These are phyloP conservation scores for Pseudogymnoascus sp. DNA, from an alignment of 2,329 filamentous ascomycete species.

Conservation along the genomic window DNA sequence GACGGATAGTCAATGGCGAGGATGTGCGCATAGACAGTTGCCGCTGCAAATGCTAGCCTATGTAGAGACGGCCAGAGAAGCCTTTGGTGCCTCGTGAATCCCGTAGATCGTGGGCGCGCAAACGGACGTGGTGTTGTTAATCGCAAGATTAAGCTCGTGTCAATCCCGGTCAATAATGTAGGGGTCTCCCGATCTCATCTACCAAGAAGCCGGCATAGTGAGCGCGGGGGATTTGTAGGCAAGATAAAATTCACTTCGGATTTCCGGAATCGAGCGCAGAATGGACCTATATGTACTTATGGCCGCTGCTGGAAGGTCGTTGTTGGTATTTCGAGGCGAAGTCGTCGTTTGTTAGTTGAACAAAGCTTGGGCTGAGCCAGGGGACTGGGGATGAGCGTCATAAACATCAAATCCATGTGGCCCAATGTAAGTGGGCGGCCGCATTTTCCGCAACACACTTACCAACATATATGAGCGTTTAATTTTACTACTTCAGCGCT, in stretches of 20 bases:
- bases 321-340: background rate
- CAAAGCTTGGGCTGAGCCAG: constrained; percentile 1
- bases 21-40: background rate
- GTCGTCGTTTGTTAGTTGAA: constrained; percentile 1
- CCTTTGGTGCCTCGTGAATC: background rate
- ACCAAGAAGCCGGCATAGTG: background rate
- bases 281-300: background rate
- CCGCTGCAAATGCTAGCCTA: background rate
- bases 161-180: constrained; percentile 4
- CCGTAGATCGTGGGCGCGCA: background rate
- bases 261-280: background rate
- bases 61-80: background rate
- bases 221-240: background rate
- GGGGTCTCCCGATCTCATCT: constrained; percentile 1
- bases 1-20: background rate
- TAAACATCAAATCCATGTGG: constrained; percentile 8
- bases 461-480: background rate
- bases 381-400: constrained; percentile 4
- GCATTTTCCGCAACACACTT: background rate
- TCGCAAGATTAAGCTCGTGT: constrained; percentile 8
- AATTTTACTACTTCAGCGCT: background rate
- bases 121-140: background rate
- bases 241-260: background rate
- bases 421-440: constrained; percentile 4
- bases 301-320: background rate